These are phyloP conservation scores for Paramyrothecium roridum DNA, from an alignment of 2,329 filamentous ascomycete genomes.

Conservation along the genomic window DNA sequence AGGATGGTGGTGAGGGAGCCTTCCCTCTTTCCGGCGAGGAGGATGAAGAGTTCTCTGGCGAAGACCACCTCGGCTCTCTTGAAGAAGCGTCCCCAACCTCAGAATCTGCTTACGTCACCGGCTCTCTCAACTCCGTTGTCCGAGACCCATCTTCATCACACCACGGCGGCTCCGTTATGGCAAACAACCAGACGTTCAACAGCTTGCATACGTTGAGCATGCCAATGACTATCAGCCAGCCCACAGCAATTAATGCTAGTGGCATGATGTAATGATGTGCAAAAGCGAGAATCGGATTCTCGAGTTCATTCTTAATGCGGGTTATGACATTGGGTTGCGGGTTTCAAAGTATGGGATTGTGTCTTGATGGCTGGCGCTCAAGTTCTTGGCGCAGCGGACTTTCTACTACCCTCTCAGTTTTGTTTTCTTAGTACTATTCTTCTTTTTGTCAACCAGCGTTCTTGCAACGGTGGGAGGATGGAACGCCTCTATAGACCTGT, in stretches of 20 bases:
- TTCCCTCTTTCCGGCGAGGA: constrained; percentile 76
- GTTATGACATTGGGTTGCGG: constrained; percentile 24
- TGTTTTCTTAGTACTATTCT: constrained; percentile 14
- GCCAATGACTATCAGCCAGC: constrained; percentile 62
- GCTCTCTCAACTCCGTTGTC: constrained; percentile 46
- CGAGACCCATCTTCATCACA: constrained; percentile 22
- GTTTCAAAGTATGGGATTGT: constrained; percentile 19
- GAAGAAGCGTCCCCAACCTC: constrained; percentile 76
- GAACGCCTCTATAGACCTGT: background rate
- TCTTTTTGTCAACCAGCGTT: constrained; percentile 10
- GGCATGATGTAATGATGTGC: constrained; percentile 37
- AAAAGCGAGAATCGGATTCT: constrained; percentile 13
- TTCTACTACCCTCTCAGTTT: constrained; percentile 2
- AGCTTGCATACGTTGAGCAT: constrained; percentile 60
- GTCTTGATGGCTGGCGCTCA: constrained; percentile 12
- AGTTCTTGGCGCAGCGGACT: constrained; percentile 3
- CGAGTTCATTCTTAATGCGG: constrained; percentile 18
- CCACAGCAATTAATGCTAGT: constrained; percentile 41
- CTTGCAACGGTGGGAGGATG: background rate
- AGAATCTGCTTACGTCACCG: constrained; percentile 58
- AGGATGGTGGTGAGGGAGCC: constrained; percentile 55
- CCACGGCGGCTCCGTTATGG: constrained; percentile 13
- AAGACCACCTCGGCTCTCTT: constrained; percentile 77
- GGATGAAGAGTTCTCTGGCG: constrained; percentile 77
- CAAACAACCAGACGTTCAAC: constrained; percentile 43